These are phyloP conservation scores for Saccharomycopsis phalli DNA, from an alignment of 1,139 yeast species.

Conservation along the genomic window DNA sequence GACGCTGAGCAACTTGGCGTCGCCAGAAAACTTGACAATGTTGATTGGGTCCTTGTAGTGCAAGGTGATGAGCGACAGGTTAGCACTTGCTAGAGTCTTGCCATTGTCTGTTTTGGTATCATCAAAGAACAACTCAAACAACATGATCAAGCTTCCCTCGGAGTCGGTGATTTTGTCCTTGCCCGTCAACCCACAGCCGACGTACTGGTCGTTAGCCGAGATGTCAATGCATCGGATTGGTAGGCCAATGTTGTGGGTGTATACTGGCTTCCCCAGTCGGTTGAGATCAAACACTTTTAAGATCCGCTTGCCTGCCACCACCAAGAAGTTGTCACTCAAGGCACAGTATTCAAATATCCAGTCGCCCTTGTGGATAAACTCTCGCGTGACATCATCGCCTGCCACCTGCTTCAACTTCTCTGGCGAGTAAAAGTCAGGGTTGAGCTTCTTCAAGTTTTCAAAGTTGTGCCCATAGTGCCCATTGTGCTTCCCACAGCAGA, in stretches of 20 bases:
- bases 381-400: conserved; percentile 20
- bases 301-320: conserved; percentile 67
- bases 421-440: conserved; percentile 7
- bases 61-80: conserved; percentile 48
- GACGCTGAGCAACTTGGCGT: conserved; percentile 64
- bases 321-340: conserved; percentile 49
- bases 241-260: conserved; percentile 60
- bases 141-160: conserved; percentile 72
- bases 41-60: conserved; percentile 85
- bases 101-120: not conserved
- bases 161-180: conserved; percentile 59
- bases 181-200: conserved; percentile 81
- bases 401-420: conserved; percentile 20
- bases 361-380: conserved; percentile 17
- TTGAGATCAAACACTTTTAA: conserved; percentile 52
- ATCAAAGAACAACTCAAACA: conserved; percentile 41
- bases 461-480: conserved; percentile 56
- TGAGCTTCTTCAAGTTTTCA: conserved; percentile 28
- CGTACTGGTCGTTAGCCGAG: conserved; percentile 51
- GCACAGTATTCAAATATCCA: conserved; percentile 68
- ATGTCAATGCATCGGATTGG: conserved; percentile 74
- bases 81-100: conserved; percentile 3
- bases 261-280: conserved; percentile 52
- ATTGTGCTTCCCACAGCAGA: conserved; percentile 59
- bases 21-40: conserved; percentile 58